phyloP scores from a whole-genome alignment of 768 basidiomycete genomes.

The Panellus pusillus region DNA sequence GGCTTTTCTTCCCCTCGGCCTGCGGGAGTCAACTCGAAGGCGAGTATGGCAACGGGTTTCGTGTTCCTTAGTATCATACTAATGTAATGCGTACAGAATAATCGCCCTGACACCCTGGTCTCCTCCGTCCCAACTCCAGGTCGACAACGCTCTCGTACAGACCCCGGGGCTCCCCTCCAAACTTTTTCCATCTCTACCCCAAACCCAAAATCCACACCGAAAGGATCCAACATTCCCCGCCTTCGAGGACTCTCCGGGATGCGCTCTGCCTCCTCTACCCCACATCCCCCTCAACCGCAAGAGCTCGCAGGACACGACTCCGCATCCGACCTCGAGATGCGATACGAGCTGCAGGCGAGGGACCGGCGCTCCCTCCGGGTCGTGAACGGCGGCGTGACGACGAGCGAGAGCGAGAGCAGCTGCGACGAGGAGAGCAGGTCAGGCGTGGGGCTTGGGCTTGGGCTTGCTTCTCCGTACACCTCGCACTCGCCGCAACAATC shows the following conservation, averaged over 20 bases:
- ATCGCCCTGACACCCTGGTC: neutral
- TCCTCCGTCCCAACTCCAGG: conserved; percentile 1
- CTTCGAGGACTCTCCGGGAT: conserved; percentile 27
- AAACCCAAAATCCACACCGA: conserved; percentile 8
- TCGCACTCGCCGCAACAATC: conserved; percentile 18
- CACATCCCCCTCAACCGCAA: conserved; percentile 12
- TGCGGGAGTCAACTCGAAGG: conserved; percentile 1
- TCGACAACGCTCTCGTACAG: conserved; percentile 37
- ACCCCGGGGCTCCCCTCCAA: conserved; percentile 29
- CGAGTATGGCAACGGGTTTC: neutral
- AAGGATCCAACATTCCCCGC: conserved; percentile 37
- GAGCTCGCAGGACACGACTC: conserved; percentile 35
- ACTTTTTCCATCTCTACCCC: neutral
- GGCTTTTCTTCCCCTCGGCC: conserved; percentile 24
- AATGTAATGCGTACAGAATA: neutral
- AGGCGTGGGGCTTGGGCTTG: conserved; percentile 9
- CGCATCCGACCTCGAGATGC: conserved; percentile 36
- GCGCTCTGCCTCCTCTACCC: conserved; percentile 22
- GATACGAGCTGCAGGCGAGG: conserved; percentile 19
- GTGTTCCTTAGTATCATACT: neutral
- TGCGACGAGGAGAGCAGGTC: conserved; percentile 7
- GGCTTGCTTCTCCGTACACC: conserved; percentile 32
- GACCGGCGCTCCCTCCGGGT: conserved; percentile 18
- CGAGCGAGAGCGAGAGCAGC: conserved; percentile 19
- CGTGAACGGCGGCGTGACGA: conserved; percentile 13